phyloP scores from a whole-genome alignment of 2,329 filamentous ascomycete genomes.

The Talaromyces sp. region DNA sequence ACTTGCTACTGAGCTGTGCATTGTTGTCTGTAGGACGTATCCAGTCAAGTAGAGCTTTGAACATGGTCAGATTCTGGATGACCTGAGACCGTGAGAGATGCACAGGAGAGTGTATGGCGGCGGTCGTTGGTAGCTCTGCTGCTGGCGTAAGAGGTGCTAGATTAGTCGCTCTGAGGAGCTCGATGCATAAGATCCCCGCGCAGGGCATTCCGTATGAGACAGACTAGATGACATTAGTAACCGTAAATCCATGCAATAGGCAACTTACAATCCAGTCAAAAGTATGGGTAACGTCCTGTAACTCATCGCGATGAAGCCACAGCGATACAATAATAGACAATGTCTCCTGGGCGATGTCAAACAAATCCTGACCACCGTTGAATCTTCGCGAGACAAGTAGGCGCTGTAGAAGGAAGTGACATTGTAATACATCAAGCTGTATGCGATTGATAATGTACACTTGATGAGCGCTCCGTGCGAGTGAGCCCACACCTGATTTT shows the following conservation, averaged over 20 bases:
- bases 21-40: conserved; percentile 1
- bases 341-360: not conserved
- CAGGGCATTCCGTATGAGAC: conserved; percentile 2
- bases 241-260: not conserved
- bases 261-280: not conserved
- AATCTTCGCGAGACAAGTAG: not conserved
- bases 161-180: not conserved
- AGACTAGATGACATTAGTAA: not conserved
- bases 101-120: not conserved
- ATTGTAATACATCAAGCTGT: conserved; percentile 1
- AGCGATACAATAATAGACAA: not conserved
- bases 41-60: not conserved
- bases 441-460: not conserved
- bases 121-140: not conserved
- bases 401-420: not conserved
- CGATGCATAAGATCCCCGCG: not conserved
- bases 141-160: not conserved
- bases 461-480: not conserved
- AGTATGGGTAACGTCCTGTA: not conserved
- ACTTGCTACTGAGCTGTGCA: not conserved
- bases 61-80: conserved; percentile 1
- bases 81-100: not conserved
- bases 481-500: not conserved
- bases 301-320: not conserved
- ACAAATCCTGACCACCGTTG: not conserved